A percentile compares a stretch with the other conserved stretches of the same genome.
Conservation (phyloP, 257 asterid species). For the Dorcoceras hygrometricum region DNA sequence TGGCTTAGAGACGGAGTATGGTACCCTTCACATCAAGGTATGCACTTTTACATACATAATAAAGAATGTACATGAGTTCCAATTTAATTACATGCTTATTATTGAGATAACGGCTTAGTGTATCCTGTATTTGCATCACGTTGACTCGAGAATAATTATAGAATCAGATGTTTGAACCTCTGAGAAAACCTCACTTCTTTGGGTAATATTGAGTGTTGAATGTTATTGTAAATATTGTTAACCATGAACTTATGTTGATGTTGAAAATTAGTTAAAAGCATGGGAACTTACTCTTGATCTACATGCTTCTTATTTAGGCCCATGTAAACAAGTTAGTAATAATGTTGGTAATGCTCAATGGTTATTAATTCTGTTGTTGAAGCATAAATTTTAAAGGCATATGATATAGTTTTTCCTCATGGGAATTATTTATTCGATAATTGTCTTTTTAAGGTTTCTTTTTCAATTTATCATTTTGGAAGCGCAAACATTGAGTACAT, state of each 20-base stretch:
- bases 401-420: neutral
- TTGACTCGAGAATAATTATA: neutral
- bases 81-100: neutral
- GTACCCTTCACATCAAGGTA: conserved; percentile 89
- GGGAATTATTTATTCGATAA: neutral
- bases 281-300: too few species aligned
- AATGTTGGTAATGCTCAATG: neutral
- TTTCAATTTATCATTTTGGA: neutral
- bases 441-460: neutral
- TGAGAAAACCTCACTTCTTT: neutral
- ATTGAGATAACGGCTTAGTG: neutral
- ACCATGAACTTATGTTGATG: too few species aligned
- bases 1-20: conserved; percentile 76
- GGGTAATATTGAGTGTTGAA: neutral
- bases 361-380: too few species aligned
- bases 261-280: too few species aligned
- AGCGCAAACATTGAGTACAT: neutral
- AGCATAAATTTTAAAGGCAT: neutral
- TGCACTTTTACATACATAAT: neutral
- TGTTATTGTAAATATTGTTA: too few species aligned
- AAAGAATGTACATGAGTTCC: neutral
- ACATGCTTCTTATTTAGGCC: neutral
- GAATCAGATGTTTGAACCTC: neutral
- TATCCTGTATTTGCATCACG: neutral
- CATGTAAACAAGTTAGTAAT: neutral